Percentiles rank a stretch among this genome's conserved stretches.
Evolutionary conservation across 441 rosid species (phyloP).

Genomic region (Eutrema salsugineum): DNA sequence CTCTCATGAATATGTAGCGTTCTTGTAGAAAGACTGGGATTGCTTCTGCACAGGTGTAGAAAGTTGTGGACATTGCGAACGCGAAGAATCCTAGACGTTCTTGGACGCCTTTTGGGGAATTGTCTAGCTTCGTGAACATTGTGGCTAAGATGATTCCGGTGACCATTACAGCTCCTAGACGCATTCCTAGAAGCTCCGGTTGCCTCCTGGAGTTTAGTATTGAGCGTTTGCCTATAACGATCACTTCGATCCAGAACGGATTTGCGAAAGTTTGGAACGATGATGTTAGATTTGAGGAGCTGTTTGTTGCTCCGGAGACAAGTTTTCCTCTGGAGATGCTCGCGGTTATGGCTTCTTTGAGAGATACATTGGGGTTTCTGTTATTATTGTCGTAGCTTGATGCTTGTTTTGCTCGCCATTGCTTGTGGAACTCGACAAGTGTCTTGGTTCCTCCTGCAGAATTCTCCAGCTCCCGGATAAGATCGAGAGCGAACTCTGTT

Average conservation of each 20-base stretch:
- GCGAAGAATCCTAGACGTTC: constrained; percentile 84
- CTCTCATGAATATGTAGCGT: constrained; percentile 89
- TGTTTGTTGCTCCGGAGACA: constrained; percentile 53
- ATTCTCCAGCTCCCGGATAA: constrained; percentile 65
- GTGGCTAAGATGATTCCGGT: constrained; percentile 78
- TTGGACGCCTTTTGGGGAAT: constrained; percentile 77
- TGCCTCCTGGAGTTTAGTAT: constrained; percentile 63
- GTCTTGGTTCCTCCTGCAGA: constrained; percentile 50
- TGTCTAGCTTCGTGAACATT: constrained; percentile 61
- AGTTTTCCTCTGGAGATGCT: constrained; percentile 70
- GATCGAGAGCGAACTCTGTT: constrained; percentile 67
- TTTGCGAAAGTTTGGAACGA: constrained; percentile 66
- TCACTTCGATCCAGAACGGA: constrained; percentile 71
- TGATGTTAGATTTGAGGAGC: constrained; percentile 38
- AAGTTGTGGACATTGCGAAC: constrained; percentile 82
- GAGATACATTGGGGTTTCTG: constrained; percentile 34
- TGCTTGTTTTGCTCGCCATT: constrained; percentile 41
- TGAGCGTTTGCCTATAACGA: constrained; percentile 74
- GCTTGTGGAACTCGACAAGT: constrained; percentile 56
- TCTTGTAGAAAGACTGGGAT: constrained; percentile 83
- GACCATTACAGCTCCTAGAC: constrained; percentile 68
- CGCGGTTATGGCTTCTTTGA: constrained; percentile 50
- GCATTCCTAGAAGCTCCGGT: constrained; percentile 75
- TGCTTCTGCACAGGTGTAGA: constrained; percentile 88
- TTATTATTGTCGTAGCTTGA: constrained; percentile 4